phyloP scores from a whole-genome alignment of 2,329 filamentous ascomycete species.

The Neospermospora avenae region DNA sequence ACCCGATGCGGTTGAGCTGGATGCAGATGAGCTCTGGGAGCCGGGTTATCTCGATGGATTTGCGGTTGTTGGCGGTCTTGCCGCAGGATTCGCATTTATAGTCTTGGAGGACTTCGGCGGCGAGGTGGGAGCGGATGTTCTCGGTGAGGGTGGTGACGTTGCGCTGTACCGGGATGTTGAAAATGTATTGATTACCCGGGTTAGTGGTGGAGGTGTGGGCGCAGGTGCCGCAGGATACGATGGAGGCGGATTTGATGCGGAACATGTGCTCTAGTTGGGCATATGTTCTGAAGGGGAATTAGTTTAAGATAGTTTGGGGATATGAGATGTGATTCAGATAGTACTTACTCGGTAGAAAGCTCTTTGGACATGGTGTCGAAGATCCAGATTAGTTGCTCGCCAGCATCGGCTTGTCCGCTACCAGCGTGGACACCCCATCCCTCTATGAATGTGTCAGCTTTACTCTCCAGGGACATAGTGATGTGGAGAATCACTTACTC shows the following conservation, averaged over 20 bases:
- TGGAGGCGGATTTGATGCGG: constrained; percentile 15
- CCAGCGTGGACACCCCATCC: constrained; percentile 25
- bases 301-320: neutral
- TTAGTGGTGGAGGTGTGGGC: constrained; percentile 23
- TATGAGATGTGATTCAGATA: neutral
- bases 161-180: constrained; percentile 30
- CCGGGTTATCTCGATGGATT: constrained; percentile 22
- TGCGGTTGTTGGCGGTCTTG: constrained; percentile 13
- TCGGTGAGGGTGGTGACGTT: constrained; percentile 20
- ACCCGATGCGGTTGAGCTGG: constrained; percentile 32
- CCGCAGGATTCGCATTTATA: constrained; percentile 32
- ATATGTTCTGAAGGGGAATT: constrained; percentile 15
- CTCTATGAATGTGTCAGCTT: constrained; percentile 10
- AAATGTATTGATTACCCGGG: constrained; percentile 23
- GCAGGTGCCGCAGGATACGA: constrained; percentile 28
- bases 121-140: constrained; percentile 24
- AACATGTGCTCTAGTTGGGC: constrained; percentile 25
- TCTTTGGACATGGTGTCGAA: constrained; percentile 27
- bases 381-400: constrained; percentile 33
- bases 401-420: constrained; percentile 32
- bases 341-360: constrained; percentile 27
- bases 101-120: constrained; percentile 24
- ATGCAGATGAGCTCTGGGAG: constrained; percentile 30
- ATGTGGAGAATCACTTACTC: neutral
- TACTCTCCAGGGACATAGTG: neutral